A percentile compares a stretch with the other conserved stretches of the same genome.
Evolutionary conservation across 768 basidiomycete genomes (phyloP).

Genomic region (Cubamyces sp.): DNA sequence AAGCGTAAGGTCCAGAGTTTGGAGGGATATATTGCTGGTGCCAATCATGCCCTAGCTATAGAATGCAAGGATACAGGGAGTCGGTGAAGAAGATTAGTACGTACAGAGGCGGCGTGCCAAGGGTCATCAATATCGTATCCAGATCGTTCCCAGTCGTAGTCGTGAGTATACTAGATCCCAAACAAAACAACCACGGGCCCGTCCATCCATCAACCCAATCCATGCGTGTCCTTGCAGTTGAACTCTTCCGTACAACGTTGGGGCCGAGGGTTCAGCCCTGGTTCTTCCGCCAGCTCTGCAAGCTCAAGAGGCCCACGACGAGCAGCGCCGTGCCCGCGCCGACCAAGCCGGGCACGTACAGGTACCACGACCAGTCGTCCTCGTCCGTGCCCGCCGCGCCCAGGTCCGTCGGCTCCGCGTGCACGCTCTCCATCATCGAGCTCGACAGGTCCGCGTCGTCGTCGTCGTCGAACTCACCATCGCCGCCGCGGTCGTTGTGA

Average conservation of each 20-base stretch:
- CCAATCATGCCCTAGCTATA: no score
- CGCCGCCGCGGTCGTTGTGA: conserved; percentile 1
- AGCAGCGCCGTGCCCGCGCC: conserved; percentile 85
- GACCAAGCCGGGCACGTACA: conserved; percentile 77
- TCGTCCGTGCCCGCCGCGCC: conserved; percentile 49
- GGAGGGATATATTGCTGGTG: background rate
- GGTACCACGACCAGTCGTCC: conserved; percentile 76
- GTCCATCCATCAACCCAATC: background rate
- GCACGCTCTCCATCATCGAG: conserved; percentile 55
- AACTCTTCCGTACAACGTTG: background rate
- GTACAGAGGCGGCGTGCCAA: background rate
- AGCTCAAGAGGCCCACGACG: conserved; percentile 77
- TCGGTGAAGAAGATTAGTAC: background rate
- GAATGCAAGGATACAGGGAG: no score
- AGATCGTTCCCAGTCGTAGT: conserved; percentile 16
- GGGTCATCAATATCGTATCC: background rate
- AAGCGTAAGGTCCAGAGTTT: no score
- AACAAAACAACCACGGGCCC: background rate
- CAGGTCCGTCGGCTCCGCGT: conserved; percentile 44
- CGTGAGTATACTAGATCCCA: background rate
- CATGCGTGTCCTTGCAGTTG: background rate
- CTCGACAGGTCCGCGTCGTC: conserved; percentile 44
- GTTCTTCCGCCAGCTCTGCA: conserved; percentile 53
- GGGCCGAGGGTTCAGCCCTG: no score
- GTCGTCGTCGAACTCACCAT: conserved; percentile 39